These are phyloP conservation scores for Globisporangium perplexum DNA, from an alignment of 352 stramenopile genomes.

Conservation along the genomic window DNA sequence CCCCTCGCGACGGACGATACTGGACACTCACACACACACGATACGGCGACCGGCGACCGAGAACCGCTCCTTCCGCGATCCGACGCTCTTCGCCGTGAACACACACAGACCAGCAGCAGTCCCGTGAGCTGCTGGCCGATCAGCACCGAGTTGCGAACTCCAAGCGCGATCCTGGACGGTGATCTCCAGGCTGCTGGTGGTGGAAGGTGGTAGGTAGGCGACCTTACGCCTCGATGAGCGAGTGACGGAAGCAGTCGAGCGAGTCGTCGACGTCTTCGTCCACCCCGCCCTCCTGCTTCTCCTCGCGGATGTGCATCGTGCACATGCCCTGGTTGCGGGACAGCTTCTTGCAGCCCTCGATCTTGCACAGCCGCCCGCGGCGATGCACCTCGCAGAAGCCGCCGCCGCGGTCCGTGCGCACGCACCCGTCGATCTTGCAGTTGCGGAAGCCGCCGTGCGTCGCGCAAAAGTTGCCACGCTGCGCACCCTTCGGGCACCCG, in stretches of 20 bases:
- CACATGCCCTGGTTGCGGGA: conserved; percentile 85
- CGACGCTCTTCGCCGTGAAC: not conserved
- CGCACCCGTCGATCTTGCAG: conserved; percentile 80
- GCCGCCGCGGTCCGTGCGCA: conserved; percentile 75
- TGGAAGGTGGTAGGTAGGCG: not conserved
- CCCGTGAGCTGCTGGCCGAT: not conserved
- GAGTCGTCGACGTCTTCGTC: conserved; percentile 9
- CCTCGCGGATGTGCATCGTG: conserved; percentile 86
- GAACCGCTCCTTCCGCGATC: not conserved
- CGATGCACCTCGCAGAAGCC: conserved; percentile 85
- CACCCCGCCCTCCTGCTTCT: conserved; percentile 48
- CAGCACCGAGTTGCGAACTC: not conserved
- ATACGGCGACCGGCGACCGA: not conserved
- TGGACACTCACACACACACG: not conserved
- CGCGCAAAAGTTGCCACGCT: conserved; percentile 82
- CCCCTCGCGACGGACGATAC: conserved; percentile 1
- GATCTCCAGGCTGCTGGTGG: not conserved
- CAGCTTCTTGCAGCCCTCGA: conserved; percentile 86
- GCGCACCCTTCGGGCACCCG: conserved; percentile 72
- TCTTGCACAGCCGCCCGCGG: conserved; percentile 71
- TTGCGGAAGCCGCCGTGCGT: conserved; percentile 84
- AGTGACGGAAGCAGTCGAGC: not conserved
- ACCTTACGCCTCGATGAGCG: conserved; percentile 1
- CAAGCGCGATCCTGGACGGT: not conserved
- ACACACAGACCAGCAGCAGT: not conserved